These are phyloP conservation scores for Entoloma clypeatum DNA, from an alignment of 1,284 basidiomycete species.

Conservation along the genomic window DNA sequence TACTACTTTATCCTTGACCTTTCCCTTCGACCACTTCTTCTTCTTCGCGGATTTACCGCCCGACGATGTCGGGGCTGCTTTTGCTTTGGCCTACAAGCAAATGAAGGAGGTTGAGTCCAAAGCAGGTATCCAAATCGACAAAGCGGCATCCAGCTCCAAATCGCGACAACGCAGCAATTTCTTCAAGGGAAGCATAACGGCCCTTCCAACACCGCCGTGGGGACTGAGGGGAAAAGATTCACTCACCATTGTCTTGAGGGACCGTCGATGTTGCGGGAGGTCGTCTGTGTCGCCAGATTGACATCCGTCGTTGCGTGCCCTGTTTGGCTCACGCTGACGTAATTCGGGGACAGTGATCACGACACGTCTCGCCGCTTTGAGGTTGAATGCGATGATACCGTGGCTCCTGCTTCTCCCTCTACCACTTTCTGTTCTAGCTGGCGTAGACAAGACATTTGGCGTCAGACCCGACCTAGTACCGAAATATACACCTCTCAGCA, in stretches of 20 bases:
- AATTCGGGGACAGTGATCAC: constrained; percentile 20
- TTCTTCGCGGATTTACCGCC: constrained; percentile 90
- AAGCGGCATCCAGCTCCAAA: constrained; percentile 32
- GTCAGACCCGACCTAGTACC: constrained; percentile 43
- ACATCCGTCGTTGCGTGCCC: constrained; percentile 29
- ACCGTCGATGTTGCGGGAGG: constrained; percentile 34
- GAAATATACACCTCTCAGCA: constrained; percentile 44
- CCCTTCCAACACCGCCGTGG: constrained; percentile 4
- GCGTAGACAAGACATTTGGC: constrained; percentile 45
- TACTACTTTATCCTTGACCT: constrained; percentile 98
- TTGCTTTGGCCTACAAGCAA: constrained; percentile 67
- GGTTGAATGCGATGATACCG: constrained; percentile 36
- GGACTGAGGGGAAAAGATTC: constrained; percentile 15
- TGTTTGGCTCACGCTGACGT: constrained; percentile 34
- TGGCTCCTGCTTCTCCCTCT: constrained; percentile 43
- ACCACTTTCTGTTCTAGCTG: constrained; percentile 35
- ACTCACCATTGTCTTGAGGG: constrained; percentile 39
- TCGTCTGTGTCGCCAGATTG: constrained; percentile 16
- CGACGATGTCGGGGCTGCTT: constrained; percentile 65
- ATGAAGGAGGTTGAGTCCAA: constrained; percentile 9
- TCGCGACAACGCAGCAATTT: constrained; percentile 2
- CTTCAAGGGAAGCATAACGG: constrained; percentile 7
- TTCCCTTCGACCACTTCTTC: constrained; percentile 99
- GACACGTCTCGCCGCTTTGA: constrained; percentile 27
- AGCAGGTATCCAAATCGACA: constrained; percentile 8